Conservation (phyloP, 306 rosid species). For the Begonia loranthoides region DNA sequence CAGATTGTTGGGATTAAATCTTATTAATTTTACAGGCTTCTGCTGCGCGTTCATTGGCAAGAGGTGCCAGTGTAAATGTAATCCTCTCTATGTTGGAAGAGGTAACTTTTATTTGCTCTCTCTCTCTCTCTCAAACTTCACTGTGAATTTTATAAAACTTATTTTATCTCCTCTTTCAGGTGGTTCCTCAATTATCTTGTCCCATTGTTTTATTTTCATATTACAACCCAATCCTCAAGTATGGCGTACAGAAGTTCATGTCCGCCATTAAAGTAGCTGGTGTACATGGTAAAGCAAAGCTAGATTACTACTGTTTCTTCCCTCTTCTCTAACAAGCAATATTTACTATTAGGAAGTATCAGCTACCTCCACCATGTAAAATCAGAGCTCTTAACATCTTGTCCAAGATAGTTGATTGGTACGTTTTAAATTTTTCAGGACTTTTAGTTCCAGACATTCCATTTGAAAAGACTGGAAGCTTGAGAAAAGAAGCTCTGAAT, state of each 20-base stretch:
- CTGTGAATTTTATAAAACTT: too few species aligned
- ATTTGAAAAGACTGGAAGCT: constrained; percentile 50
- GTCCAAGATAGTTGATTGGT: constrained; percentile 15
- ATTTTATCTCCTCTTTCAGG: constrained; percentile 20
- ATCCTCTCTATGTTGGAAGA: constrained; percentile 73
- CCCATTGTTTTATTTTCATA: constrained; percentile 83
- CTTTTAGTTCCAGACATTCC: constrained; percentile 96
- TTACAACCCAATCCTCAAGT: constrained; percentile 86
- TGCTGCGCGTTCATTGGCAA: constrained; percentile 74
- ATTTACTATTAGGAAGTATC: constrained; percentile 1
- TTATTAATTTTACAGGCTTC: constrained; percentile 57
- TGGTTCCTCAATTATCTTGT: constrained; percentile 68
- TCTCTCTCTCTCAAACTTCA: too few species aligned
- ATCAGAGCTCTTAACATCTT: not conserved
- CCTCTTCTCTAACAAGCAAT: too few species aligned
- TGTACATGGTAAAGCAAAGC: constrained; percentile 36
- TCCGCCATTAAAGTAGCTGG: constrained; percentile 48
- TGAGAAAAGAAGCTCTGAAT: constrained; percentile 68
- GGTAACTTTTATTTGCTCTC: constrained; percentile 26
- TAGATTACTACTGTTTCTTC: too few species aligned
- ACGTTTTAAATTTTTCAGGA: constrained; percentile 27
- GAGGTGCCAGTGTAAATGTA: constrained; percentile 55
- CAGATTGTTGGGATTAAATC: not conserved
- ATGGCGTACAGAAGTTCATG: constrained; percentile 66
- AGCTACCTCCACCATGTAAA: not conserved